Conservation (phyloP, 345 rosid species). For the Iberis pinnata region DNA sequence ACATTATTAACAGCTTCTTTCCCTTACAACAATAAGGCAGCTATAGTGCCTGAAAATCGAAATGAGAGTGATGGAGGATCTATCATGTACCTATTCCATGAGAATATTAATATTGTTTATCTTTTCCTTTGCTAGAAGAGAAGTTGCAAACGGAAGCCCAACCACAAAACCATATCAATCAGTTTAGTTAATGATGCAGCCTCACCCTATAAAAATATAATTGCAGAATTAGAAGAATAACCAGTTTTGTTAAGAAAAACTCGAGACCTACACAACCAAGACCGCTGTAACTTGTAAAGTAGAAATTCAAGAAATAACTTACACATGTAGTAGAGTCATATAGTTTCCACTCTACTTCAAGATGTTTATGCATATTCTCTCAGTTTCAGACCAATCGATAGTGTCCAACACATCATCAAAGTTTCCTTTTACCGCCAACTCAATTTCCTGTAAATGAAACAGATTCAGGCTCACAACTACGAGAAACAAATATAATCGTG, state of each 20-base stretch:
- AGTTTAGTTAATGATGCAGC: conserved; percentile 29
- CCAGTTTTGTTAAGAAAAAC: background rate
- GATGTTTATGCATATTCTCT: conserved; percentile 20
- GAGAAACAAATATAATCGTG: conserved; percentile 8
- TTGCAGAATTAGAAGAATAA: conserved; percentile 3
- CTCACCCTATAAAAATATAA: conserved; percentile 55
- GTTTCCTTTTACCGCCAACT: conserved; percentile 33
- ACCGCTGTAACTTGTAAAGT: background rate
- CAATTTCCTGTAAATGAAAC: conserved; percentile 54
- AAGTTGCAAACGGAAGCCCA: conserved; percentile 2
- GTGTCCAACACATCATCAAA: background rate
- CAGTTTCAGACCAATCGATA: background rate
- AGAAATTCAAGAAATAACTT: background rate
- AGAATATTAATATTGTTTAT: conserved; percentile 62
- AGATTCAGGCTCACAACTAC: conserved; percentile 1
- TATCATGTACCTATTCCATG: conserved; percentile 69
- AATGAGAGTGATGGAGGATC: conserved; percentile 13
- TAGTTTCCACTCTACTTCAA: conserved; percentile 80
- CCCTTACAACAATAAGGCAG: background rate
- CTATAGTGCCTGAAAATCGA: background rate
- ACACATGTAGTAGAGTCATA: conserved; percentile 91
- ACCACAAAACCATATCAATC: background rate
- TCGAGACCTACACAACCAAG: conserved; percentile 14
- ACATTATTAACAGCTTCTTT: background rate
- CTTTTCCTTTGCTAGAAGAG: conserved; percentile 62